Base-by-base conservation (phyloP, 1,284 basidiomycete genomes). In the Chiua sp. region DNA sequence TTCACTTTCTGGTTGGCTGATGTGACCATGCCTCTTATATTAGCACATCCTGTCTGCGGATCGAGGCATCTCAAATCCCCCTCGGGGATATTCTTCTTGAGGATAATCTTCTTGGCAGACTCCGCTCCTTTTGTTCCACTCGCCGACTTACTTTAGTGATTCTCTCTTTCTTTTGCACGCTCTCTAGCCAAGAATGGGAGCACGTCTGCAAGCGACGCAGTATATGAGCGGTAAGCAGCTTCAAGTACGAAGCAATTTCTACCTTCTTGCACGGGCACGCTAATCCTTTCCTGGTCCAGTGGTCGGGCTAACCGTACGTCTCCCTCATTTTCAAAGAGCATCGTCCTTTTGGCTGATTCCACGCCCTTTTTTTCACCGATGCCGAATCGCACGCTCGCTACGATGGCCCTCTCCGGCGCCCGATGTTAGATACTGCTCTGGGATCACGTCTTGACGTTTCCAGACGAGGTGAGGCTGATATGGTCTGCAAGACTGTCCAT, bases 391-490 rank as follows among this genome's bases (percentile, higher is more conserved):
- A 37, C 35, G 35, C 35, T 37, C 35, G 3, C 4, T 12, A 37
- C 35, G 35, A 11, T 37, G 13, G 13, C 16, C 4, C 35, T 37
- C 35, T 37, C n/a, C 35, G 35, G 35, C 35, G 12, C n/a, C 16
- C 35, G 35, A 37, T 18, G 35, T 49, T 44, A 81, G 79, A 63
- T 81, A 42, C 68, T 84, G n/a, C 62, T 84, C 33, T 84, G 82
- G 65, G 81, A 85, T 61, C 80, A 84, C 60, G 49, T 79, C 30
- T 66, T 84, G 49, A 80, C 81, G 0, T 71, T 85, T 23, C 68
- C 71, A 22, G 79, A 81, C 33, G 83, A 85, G 68, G 73, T 82
- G 20, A 61, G 73, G 55, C 67, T 79, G 33, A 74, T 85, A 23
- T 85, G 83, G 83, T 74, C 68, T 11, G 80, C 81, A 0, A 75